Percentiles rank a stretch among this genome's conserved stretches.
These are phyloP conservation scores for Epichloe scottii DNA, from an alignment of 2,329 filamentous ascomycete species.

Conservation along the genomic window DNA sequence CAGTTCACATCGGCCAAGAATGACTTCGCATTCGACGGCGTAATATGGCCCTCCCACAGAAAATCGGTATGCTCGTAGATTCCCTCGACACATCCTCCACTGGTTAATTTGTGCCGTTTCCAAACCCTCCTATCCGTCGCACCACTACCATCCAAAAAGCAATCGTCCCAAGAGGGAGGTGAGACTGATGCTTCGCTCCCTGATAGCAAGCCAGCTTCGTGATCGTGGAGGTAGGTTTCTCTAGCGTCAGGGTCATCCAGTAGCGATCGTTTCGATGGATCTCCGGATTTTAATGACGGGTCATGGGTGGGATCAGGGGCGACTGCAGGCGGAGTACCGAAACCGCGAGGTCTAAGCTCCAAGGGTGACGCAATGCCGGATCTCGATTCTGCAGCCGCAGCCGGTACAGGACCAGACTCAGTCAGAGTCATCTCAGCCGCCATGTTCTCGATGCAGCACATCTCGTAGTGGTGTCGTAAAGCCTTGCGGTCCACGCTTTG, in stretches of 20 bases:
- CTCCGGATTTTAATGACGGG: background rate
- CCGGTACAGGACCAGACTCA: background rate
- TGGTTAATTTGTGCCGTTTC: background rate
- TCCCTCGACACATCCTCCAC: no score
- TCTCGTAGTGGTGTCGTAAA: slow-evolving; percentile 12
- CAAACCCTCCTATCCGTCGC: background rate
- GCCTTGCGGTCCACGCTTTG: slow-evolving; percentile 5
- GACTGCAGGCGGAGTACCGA: background rate
- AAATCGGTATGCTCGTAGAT: background rate
- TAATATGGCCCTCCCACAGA: background rate
- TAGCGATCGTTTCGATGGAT: background rate
- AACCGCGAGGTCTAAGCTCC: background rate
- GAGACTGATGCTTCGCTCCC: background rate
- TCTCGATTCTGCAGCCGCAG: background rate
- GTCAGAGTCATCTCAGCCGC: background rate
- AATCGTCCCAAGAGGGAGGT: background rate
- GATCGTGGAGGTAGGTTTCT: background rate
- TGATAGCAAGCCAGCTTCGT: background rate
- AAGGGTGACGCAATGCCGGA: background rate
- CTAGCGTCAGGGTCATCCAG: no score
- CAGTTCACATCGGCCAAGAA: background rate
- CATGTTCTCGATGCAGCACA: slow-evolving; percentile 14
- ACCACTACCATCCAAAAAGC: background rate
- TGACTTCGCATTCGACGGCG: background rate
- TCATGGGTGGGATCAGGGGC: background rate